A percentile compares a stretch with the other conserved stretches of the same genome.
phyloP scores from a whole-genome alignment of 2,329 filamentous ascomycete species.

The Niveomyces coronatus region DNA sequence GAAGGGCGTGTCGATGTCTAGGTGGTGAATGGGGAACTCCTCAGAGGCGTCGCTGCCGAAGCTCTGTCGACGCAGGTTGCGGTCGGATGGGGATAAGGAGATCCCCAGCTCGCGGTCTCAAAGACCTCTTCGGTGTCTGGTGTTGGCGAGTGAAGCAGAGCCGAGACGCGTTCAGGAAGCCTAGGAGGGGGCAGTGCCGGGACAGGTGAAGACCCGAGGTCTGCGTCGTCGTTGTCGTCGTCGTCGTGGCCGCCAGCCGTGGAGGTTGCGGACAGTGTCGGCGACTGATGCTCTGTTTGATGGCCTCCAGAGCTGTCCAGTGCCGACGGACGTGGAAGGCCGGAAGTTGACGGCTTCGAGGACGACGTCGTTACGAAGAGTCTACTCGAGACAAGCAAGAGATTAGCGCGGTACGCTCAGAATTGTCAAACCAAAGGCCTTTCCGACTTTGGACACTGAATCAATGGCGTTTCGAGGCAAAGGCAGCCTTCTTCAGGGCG shows the following conservation, averaged over 20 bases:
- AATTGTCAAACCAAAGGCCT: not conserved
- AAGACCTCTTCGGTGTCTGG: constrained; percentile 30
- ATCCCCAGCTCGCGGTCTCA: constrained; percentile 80
- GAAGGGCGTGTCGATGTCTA: constrained; percentile 53
- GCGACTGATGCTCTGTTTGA: constrained; percentile 34
- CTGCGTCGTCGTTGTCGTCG: constrained; percentile 38
- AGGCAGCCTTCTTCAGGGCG: not conserved
- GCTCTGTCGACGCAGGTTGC: constrained; percentile 39
- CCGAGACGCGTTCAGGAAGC: constrained; percentile 44
- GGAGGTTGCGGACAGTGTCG: constrained; percentile 51
- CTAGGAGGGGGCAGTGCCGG: constrained; percentile 49
- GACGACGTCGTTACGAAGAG: constrained; percentile 44
- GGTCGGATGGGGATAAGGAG: constrained; percentile 68
- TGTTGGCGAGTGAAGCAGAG: constrained; percentile 46
- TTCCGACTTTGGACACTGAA: not conserved
- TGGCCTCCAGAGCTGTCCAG: constrained; percentile 41
- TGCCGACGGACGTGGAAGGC: constrained; percentile 51
- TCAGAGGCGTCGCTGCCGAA: constrained; percentile 50
- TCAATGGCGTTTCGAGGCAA: not conserved
- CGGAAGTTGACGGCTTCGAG: constrained; percentile 34
- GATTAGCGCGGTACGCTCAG: not conserved
- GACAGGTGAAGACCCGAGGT: constrained; percentile 46
- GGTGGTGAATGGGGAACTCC: constrained; percentile 49
- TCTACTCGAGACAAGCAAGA: constrained; percentile 2
- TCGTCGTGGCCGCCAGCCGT: constrained; percentile 44